Base-by-base conservation (phyloP, 306 rosid genomes). In the Acacia acuminata region DNA sequence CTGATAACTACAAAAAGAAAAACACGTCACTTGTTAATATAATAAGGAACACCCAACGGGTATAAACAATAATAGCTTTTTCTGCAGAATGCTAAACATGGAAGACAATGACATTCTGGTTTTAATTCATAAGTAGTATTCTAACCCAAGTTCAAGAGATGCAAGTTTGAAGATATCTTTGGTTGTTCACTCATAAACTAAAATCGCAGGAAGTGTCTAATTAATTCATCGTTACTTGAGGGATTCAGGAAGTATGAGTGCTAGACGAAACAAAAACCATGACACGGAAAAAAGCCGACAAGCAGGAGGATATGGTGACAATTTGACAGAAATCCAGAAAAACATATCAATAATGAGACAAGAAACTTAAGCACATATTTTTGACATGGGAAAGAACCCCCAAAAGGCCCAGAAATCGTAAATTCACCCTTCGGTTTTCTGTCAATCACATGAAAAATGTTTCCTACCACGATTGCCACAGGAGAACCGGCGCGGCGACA, bases 1-100 rank as follows among this genome's bases (percentile, higher is more conserved):
- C 84, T n/a, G 98, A 89, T 65, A 98, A 96, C 99, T 96, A 91
- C 86, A 88, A 73, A 80, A 19, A 51, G 55, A 73, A 80, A 51
- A 77, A 77, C 2, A 58, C 9, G 43, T 81, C 75, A 79, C 66
- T 38, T 81, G 75, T 44, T 30, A 69, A 58, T 20, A 85, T 43
- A 7, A 76, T 24, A 22, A 76, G 77, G 76, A 71, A 61, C 79
- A 42, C 3, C 73, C 47, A 24, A 78, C 60, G 19, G 19, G 71
- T 48, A 19, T 9, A 66, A 25, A 78, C 24, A 77, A 87, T 44
- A 4, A 47, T 14, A 77, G 67, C 61, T 17, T 79, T 79, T 78
- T 12, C 70, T 47, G 32, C 64, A n/a, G n/a, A n/a, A n/a, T n/a
- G n/a, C n/a, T n/a, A n/a, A n/a, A n/a, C n/a, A n/a, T n/a, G n/a